These are phyloP conservation scores for Umbelopsis sp. DNA, from an alignment of 192 early-diverging fungal species.

Conservation along the genomic window DNA sequence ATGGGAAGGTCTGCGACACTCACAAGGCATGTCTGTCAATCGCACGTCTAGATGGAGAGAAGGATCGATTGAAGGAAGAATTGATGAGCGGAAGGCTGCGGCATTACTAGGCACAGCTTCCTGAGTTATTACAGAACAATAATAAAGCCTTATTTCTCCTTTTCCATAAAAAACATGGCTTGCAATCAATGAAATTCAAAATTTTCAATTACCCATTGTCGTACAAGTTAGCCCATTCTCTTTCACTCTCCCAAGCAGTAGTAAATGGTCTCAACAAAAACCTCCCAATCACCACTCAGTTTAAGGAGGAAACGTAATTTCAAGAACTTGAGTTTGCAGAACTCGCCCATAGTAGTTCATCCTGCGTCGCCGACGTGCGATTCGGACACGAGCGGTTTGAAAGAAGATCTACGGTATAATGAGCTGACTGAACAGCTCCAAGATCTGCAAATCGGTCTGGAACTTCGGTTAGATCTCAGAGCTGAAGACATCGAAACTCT, in stretches of 20 bases:
- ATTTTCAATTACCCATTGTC: too few species aligned
- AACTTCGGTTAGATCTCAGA: constrained; percentile 74
- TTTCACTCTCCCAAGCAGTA: background rate
- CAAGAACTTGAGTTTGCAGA: constrained; percentile 50
- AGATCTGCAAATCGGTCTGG: constrained; percentile 70
- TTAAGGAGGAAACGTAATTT: constrained; percentile 59
- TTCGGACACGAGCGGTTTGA: background rate
- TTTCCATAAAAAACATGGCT: background rate
- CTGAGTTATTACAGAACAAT: background rate
- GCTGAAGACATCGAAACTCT: constrained; percentile 80
- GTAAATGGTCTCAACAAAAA: constrained; percentile 6
- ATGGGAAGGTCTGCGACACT: constrained; percentile 7
- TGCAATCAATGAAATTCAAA: too few species aligned
- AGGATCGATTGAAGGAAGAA: background rate
- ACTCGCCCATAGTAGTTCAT: constrained; percentile 46
- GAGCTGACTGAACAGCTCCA: constrained; percentile 42
- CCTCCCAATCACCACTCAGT: background rate
- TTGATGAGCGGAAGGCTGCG: constrained; percentile 2
- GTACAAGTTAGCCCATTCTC: too few species aligned
- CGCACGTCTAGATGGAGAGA: background rate
- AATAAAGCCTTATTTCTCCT: background rate
- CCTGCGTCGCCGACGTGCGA: constrained; percentile 36
- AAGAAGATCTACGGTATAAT: constrained; percentile 21
- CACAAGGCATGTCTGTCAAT: background rate
- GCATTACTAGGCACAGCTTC: background rate